Base-by-base conservation (phyloP, 1,284 basidiomycete species). In the Microbotryum silenes-acaulis region DNA sequence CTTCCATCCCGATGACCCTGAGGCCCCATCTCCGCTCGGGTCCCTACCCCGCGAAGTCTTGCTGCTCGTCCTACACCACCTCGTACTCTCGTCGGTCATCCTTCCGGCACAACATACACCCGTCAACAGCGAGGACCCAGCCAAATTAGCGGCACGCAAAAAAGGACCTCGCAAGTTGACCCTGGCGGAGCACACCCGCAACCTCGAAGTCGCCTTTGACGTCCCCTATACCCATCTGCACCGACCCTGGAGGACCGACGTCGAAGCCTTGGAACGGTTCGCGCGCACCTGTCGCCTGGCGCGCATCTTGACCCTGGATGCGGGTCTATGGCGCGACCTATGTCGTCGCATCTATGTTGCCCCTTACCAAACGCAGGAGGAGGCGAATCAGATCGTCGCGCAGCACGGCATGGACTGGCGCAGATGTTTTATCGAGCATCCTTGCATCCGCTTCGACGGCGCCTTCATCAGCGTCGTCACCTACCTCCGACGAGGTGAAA, bases 371-470 rank as follows among this genome's bases (percentile, higher is more conserved):
- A 67, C 71, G 47, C 59, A 54, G 3, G 59, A 62, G 29, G 23
- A 49, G 3, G 61, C 64, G 1, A 7, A 7, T 7, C 55, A 60
- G 29, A 56, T 63, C 31, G 56, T 55, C 20, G 51, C 49, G n/a
- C 31, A 55, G 51, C 68, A 72, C 29, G 66, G 60, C 0, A 55
- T 29, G 21, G 71, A 72, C 49, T 71, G 65, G 63, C 63, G 71
- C 14, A 55, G 70, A 1, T 67, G 69, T 62, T 71, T 63, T 57
- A 69, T 72, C 42, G 70, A 72, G 58, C 71, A 72, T n/a, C 69
- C 69, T 14, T 67, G 70, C 0, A 57, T 71, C 4, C 63, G 71
- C 14, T 62, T 67, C 42, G 71, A 72, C 49, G 71, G 71, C 14
- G 57, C 47, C 16, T 72, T 65, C 58, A 72, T 72, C 51, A 61